Conservation (phyloP, 139 green algal genomes). For the Chlorella ohadii region DNA sequence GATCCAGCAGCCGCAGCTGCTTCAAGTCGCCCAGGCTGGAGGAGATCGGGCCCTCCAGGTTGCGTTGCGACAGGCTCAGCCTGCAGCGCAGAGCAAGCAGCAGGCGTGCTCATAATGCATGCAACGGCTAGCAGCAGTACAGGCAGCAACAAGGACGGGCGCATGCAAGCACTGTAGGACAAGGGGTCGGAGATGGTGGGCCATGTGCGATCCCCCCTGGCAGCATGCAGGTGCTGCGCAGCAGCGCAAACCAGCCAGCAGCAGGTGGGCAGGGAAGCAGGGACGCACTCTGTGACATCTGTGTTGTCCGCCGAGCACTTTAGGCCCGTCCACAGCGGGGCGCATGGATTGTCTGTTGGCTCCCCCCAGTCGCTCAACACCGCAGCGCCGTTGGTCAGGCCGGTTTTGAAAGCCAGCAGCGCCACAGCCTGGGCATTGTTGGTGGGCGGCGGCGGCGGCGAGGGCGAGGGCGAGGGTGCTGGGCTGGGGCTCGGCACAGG, state of each 20-base stretch:
- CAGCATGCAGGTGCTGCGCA: too few relatives aligned
- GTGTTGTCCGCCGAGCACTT: slow-evolving; percentile 24
- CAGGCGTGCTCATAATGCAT: too few relatives aligned
- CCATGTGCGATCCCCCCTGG: too few relatives aligned
- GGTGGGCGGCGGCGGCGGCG: neutral
- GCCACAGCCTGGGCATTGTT: neutral
- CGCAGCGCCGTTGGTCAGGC: neutral
- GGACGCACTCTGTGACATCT: too few relatives aligned
- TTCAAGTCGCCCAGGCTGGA: too few relatives aligned
- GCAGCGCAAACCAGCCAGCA: too few relatives aligned
- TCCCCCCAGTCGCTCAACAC: slow-evolving; percentile 45
- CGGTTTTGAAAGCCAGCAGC: slow-evolving; percentile 32
- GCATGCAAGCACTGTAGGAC: too few relatives aligned
- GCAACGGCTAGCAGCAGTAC: too few relatives aligned
- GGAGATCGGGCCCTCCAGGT: neutral
- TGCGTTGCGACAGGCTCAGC: neutral
- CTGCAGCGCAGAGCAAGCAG: neutral
- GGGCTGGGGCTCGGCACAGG: slow-evolving; percentile 5
- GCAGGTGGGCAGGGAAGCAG: too few relatives aligned
- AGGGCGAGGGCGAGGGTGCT: neutral
- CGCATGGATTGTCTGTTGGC: slow-evolving; percentile 24
- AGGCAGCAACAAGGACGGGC: too few relatives aligned
- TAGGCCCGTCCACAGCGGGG: slow-evolving; percentile 24
- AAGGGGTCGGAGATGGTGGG: too few relatives aligned
- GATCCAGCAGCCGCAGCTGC: slow-evolving; percentile 25